Conservation (phyloP, 306 rosid genomes). For the Mimosa bimucronata region DNA sequence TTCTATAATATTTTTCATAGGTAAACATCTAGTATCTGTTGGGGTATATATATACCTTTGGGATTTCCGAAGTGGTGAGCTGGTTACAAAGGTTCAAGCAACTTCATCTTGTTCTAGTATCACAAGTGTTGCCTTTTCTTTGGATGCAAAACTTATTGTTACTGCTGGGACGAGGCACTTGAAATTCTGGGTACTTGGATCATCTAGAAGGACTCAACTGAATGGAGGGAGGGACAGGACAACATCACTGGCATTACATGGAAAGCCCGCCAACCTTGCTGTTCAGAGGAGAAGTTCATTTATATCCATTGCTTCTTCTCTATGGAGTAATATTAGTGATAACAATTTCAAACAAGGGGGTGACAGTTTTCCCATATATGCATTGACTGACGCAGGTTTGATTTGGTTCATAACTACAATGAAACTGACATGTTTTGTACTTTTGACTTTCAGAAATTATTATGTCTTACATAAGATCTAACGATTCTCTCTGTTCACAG, state of each 20-base stretch:
- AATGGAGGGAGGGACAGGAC: constrained; percentile 46
- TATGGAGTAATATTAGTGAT: constrained; percentile 29
- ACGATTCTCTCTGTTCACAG: constrained; percentile 46
- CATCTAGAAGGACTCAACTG: constrained; percentile 55
- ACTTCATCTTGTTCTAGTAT: constrained; percentile 63
- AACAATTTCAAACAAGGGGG: constrained; percentile 46
- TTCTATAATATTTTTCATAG: constrained; percentile 49
- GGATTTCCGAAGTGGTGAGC: constrained; percentile 64
- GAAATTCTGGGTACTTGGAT: constrained; percentile 69
- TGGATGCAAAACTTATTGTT: constrained; percentile 60
- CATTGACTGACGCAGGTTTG: constrained; percentile 75
- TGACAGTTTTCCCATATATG: constrained; percentile 56
- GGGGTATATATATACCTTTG: constrained; percentile 72
- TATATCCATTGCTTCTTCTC: constrained; percentile 53
- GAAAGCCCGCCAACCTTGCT: constrained; percentile 67
- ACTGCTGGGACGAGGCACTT: constrained; percentile 81
- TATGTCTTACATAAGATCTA: constrained; percentile 36
- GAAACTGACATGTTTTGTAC: neutral
- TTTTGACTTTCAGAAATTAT: constrained; percentile 25
- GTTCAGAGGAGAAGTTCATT: constrained; percentile 62
- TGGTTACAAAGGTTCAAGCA: constrained; percentile 71
- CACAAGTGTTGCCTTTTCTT: constrained; percentile 68
- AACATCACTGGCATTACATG: constrained; percentile 46
- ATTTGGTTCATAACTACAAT: constrained; percentile 38
- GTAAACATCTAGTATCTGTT: constrained; percentile 71